Evolutionary conservation across 1,284 basidiomycete genomes (phyloP), one percentile per base, ranked within the genome.

Genomic region (Chiua sp.): DNA sequence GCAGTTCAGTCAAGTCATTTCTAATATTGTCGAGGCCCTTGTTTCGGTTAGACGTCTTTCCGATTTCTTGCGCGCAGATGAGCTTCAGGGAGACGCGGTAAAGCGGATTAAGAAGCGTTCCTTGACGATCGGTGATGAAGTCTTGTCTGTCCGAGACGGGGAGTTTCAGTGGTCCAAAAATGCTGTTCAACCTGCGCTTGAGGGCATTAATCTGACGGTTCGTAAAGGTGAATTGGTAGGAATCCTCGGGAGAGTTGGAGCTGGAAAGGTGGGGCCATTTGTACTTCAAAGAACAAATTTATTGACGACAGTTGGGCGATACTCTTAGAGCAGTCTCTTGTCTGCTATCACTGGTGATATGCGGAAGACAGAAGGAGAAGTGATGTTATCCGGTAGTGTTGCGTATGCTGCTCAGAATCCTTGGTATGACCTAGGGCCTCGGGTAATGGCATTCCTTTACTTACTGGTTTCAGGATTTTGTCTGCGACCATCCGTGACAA

Each of bases 331-430:
- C 15, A 91, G 89, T 67, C 73, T 93, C 50, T 66, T 92, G 50
- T 88, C 87, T 3, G 90, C 91, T 2, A 87, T 94, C 55, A 86
- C 96, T 50, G 96, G 96, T 6, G 96, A 98, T 65, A 96, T 98
- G 94, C 82, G 79, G 23, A 85, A 90, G 53, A 77, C 77, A 7
- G 90, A 94, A 32, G 96, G 96, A 3, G 80, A 84, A 18, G 85
- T 96, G 2, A 78, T 80, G 0, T 68, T 98, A 1, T 82, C 81
- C 22, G 96, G 96, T 2, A 86, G 80, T 12, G 79, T 97, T n/a
- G 89, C 95, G 0, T 98, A 97, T 76, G 94, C 93, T 18, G 86
- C 89, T 30, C 96, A 98, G 71, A 92, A 89, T 68, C 92, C 95
- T 35, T 98, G 96, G 93, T 88, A 65, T 47, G 81, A 65, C 7